Evolutionary conservation across 2,329 filamentous ascomycete genomes (phyloP).

Genomic region (Colletotrichum limetticola): DNA sequence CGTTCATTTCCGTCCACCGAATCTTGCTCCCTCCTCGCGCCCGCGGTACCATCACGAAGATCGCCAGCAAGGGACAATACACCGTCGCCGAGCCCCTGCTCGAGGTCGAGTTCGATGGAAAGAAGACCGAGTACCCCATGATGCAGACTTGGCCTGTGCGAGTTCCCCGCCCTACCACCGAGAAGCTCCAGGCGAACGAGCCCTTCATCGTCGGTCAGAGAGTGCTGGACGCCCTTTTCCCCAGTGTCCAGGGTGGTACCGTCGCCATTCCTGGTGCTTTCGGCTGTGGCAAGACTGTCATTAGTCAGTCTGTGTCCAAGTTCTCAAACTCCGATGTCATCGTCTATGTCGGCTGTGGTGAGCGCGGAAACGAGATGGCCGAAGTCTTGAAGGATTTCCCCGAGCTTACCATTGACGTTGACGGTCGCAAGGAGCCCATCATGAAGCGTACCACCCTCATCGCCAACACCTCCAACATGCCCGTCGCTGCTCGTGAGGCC

Average conservation of each 20-base stretch:
- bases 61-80: slow-evolving; percentile 89
- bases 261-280: slow-evolving; percentile 99
- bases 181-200: slow-evolving; percentile 89
- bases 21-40: slow-evolving; percentile 92
- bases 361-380: slow-evolving; percentile 99
- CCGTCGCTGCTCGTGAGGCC: slow-evolving; percentile 95
- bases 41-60: slow-evolving; percentile 90
- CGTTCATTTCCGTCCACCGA: slow-evolving; percentile 91
- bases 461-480: slow-evolving; percentile 99
- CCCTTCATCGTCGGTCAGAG: slow-evolving; percentile 97
- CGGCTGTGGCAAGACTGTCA: slow-evolving; percentile 99
- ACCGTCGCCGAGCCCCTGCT: slow-evolving; percentile 94
- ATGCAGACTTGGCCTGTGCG: slow-evolving; percentile 99
- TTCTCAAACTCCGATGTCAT: slow-evolving; percentile 99
- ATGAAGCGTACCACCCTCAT: slow-evolving; percentile 99
- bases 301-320: slow-evolving; percentile 97
- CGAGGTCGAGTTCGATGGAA: slow-evolving; percentile 96
- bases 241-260: slow-evolving; percentile 95
- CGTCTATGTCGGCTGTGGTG: slow-evolving; percentile 91
- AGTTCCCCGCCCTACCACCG: slow-evolving; percentile 89
- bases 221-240: slow-evolving; percentile 96
- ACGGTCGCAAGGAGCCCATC: slow-evolving; percentile 96
- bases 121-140: slow-evolving; percentile 94
- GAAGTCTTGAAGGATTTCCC: slow-evolving; percentile 99
- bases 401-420: slow-evolving; percentile 93